A percentile compares a stretch with the other conserved stretches of the same genome.
Evolutionary conservation across 1,139 yeast genomes (phyloP).

Genomic region (Suzukiozyma palmioleophila): DNA sequence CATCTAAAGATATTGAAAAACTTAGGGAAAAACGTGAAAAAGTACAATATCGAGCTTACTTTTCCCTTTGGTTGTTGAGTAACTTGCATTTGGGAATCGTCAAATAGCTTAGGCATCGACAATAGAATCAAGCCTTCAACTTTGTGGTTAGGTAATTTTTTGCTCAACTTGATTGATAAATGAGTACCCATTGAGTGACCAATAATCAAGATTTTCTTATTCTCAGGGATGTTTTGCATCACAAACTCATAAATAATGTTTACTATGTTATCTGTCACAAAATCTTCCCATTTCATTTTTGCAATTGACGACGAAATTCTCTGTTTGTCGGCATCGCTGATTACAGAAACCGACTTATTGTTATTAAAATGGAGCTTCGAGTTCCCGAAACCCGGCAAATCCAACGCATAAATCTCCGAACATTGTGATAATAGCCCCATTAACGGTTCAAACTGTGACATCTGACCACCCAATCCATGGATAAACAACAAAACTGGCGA

Average conservation of each 20-base stretch:
- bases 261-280: constrained; percentile 46
- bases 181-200: constrained; percentile 80
- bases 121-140: constrained; percentile 46
- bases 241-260: constrained; percentile 39
- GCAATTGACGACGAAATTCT: constrained; percentile 26
- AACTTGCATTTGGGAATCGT: constrained; percentile 18
- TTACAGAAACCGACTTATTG: constrained; percentile 18
- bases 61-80: constrained; percentile 3
- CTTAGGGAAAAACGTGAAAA: constrained; percentile 42
- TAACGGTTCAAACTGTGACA: constrained; percentile 66
- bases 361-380: constrained; percentile 26
- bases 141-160: constrained; percentile 30
- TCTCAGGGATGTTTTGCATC: constrained; percentile 31
- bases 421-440: constrained; percentile 64
- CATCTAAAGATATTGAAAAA: constrained; percentile 53
- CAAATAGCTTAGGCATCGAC: constrained; percentile 52
- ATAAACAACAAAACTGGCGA: constrained; percentile 59
- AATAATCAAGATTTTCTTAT: constrained; percentile 51
- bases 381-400: constrained; percentile 75
- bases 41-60: constrained; percentile 14
- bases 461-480: constrained; percentile 79
- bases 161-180: constrained; percentile 46
- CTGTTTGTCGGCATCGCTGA: constrained; percentile 22
- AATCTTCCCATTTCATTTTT: constrained; percentile 40
- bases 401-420: constrained; percentile 59